Evolutionary conservation across 371 early-diverging fungal species (phyloP).

Genomic region (Zychaea mexicana): DNA sequence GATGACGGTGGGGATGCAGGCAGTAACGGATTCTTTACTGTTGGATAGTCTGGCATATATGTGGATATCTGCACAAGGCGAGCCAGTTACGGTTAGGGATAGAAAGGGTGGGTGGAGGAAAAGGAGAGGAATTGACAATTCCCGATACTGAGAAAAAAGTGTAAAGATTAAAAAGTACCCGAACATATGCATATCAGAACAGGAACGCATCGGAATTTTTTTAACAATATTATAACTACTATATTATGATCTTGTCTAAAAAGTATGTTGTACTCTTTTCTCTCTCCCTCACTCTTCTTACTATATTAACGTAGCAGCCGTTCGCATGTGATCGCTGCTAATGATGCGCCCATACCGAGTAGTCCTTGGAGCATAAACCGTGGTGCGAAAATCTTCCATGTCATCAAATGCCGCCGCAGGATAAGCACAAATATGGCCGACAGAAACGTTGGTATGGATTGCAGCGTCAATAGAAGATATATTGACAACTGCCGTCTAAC

Average conservation of each 20-base stretch:
- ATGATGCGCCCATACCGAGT: slow-evolving; percentile 28
- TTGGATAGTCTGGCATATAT: slow-evolving; percentile 16
- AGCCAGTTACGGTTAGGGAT: background rate
- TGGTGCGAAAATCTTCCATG: slow-evolving; percentile 95
- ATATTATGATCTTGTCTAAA: slow-evolving; percentile 1
- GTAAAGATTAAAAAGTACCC: background rate
- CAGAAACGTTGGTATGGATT: slow-evolving; percentile 51
- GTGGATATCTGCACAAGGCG: background rate
- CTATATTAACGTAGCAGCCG: background rate
- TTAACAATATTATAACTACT: background rate
- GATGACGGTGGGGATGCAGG: slow-evolving; percentile 8
- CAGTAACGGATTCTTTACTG: slow-evolving; percentile 14
- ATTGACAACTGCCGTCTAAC: slow-evolving; percentile 5
- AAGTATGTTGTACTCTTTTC: background rate
- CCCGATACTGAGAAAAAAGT: background rate
- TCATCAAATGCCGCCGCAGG: slow-evolving; percentile 89
- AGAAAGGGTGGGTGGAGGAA: background rate
- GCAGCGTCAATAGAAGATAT: slow-evolving; percentile 46
- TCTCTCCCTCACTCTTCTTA: no score
- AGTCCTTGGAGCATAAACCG: slow-evolving; percentile 74
- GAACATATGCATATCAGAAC: background rate
- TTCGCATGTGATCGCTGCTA: background rate
- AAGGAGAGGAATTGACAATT: background rate
- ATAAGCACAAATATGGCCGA: slow-evolving; percentile 59
- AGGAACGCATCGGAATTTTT: slow-evolving; percentile 13